Conservation (phyloP, 106 monocot genomes). For the Gastrodia elata region DNA sequence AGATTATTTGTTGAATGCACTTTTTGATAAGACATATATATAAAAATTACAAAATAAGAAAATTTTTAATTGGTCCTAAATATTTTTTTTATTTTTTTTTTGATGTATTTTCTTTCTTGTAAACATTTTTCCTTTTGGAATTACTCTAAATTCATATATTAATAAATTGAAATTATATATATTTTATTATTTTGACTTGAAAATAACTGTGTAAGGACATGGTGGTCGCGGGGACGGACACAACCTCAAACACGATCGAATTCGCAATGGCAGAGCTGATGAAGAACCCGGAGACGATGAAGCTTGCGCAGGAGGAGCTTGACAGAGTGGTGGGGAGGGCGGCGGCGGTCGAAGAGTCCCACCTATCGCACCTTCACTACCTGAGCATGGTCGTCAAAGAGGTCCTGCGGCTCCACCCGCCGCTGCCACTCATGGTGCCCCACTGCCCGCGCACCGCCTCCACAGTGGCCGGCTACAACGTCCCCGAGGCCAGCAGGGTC, state of each 20-base stretch:
- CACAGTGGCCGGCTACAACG: slow-evolving; percentile 15
- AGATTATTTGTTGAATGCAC: too few relatives aligned
- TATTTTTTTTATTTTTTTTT: too few relatives aligned
- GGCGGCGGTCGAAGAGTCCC: slow-evolving; percentile 11
- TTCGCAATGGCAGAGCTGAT: slow-evolving; percentile 18
- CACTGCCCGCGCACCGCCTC: slow-evolving; percentile 12
- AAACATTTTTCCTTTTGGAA: too few relatives aligned
- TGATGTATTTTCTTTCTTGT: too few relatives aligned
- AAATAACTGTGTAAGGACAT: too few relatives aligned
- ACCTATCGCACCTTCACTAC: slow-evolving; percentile 8
- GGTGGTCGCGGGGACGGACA: slow-evolving; percentile 13
- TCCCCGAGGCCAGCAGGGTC: slow-evolving; percentile 14
- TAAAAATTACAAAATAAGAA: too few relatives aligned
- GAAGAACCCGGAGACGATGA: slow-evolving; percentile 8
- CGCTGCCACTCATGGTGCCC: slow-evolving; percentile 11
- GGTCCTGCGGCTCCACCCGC: slow-evolving; percentile 11
- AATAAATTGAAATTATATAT: too few relatives aligned
- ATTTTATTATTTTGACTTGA: too few relatives aligned
- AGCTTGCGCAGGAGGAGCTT: slow-evolving; percentile 10
- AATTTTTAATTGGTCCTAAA: too few relatives aligned
- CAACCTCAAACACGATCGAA: slow-evolving; percentile 12
- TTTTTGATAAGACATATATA: too few relatives aligned
- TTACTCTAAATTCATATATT: too few relatives aligned
- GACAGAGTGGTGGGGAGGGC: slow-evolving; percentile 9
- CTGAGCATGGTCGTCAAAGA: slow-evolving; percentile 10